Base-by-base conservation (phyloP, 768 basidiomycete genomes). In the Boletus huronensis region DNA sequence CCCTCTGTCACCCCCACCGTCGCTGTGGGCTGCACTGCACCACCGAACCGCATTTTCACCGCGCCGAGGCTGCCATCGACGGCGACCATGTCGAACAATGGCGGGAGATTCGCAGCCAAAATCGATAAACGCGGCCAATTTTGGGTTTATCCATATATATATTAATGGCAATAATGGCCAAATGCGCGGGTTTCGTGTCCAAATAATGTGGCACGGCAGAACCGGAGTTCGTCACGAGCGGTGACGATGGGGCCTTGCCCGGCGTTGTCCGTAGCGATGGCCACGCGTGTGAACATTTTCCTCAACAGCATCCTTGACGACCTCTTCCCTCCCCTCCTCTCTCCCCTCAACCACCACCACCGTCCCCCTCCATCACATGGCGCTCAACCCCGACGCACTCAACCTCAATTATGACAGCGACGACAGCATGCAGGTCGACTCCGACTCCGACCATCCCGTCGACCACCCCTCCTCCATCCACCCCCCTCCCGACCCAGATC, bases 391-490 rank as follows among this genome's bases (percentile, higher is more conserved):
- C 64, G 72, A 72, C 63, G 74, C 75, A 61, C 80, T 82, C 69
- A 76, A 76, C 72, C 71, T 82, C 69, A 74, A 75, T 71, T 85
- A 84, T 42, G 68, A 69, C 73, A 74, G 72, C 58, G 75, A 76
- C 56, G 74, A 83, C 63, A 81, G 83, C 68, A 88, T 89, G 87
- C 79, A 85, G 66, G 71, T 88, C 72, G 86, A 88, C 78, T 82
- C 82, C 55, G 82, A 81, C 67, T 64, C 70, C 58, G 78, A 79
- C 71, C 60, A 55, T 23, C 54, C 56, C 29, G 31, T 52, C 35
- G 25, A 58, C 6, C 54, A 16, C 3, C 39, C 60, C 25, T 40
- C 62, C 43, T 67, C 71, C 50, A 31, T n/a, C 6, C 65, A 21
- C 5, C 49, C 55, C 38, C 55, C 50, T 36, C 60, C 54, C 19